Evolutionary conservation across 129 eudicot genomes (phyloP).

Genomic region (Artemisia annua): DNA sequence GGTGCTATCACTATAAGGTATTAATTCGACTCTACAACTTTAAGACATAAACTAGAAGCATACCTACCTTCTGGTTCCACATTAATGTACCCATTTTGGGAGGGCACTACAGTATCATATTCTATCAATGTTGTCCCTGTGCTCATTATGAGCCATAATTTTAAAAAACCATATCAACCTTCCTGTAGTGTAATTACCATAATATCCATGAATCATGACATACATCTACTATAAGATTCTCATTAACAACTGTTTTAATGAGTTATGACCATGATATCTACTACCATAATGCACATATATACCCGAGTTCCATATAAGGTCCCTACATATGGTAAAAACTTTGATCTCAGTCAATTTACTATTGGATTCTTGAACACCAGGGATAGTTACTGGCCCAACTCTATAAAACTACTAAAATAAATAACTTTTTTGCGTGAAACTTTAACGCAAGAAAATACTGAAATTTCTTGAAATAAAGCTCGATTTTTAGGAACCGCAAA

Average conservation of each 20-base stretch:
- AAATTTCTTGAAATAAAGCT: background rate
- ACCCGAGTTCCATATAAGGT: too few relatives aligned
- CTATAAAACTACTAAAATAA: background rate
- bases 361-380: background rate
- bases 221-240: background rate
- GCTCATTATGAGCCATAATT: constrained; percentile 25
- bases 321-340: too few relatives aligned
- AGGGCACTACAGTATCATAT: constrained; percentile 32
- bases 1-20: constrained; percentile 17
- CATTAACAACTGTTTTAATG: background rate
- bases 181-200: constrained; percentile 7
- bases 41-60: constrained; percentile 25
- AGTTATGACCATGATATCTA: background rate
- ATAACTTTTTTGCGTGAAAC: background rate
- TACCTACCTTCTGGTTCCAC: constrained; percentile 39
- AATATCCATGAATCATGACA: constrained; percentile 13
- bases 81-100: constrained; percentile 45
- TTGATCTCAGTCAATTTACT: background rate
- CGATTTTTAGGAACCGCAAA: background rate
- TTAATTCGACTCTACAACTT: constrained; percentile 28
- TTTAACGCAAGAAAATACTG: background rate
- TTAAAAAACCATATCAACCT: constrained; percentile 19
- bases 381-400: background rate
- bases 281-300: background rate
- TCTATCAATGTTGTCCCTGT: constrained; percentile 40